Percentiles rank a stretch among this genome's conserved stretches.
These are phyloP conservation scores for Babesia ovis DNA, from an alignment of 169 alveolate species.

Conservation along the genomic window DNA sequence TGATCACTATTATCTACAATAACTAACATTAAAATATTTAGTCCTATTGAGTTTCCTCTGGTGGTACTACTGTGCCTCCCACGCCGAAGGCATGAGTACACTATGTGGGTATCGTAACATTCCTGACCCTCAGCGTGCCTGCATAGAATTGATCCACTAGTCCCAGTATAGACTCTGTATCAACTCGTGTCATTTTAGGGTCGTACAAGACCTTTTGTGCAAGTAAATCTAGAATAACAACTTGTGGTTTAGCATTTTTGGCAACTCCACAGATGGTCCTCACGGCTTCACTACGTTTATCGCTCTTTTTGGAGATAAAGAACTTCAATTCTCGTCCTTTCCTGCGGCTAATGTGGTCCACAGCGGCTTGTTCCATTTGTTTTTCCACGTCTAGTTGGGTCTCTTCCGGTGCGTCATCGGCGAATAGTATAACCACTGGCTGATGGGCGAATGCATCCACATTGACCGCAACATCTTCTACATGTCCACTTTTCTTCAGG, in stretches of 20 bases:
- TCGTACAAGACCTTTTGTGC: constrained; percentile 41
- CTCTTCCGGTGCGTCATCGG: constrained; percentile 37
- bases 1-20: no score
- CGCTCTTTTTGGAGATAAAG: constrained; percentile 37
- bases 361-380: constrained; percentile 49
- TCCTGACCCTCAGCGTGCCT: constrained; percentile 1
- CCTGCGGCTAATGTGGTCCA: constrained; percentile 29
- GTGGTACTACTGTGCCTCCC: no score
- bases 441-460: constrained; percentile 60
- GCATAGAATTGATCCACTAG: constrained; percentile 43
- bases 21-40: no score
- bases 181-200: constrained; percentile 32
- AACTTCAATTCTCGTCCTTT: constrained; percentile 55
- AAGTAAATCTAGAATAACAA: constrained; percentile 46
- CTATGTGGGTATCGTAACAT: not conserved
- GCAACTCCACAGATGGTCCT: constrained; percentile 36
- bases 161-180: constrained; percentile 29
- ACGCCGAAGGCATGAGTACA: no score
- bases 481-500: constrained; percentile 29
- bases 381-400: constrained; percentile 18
- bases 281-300: constrained; percentile 43
- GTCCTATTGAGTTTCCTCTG: no score
- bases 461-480: constrained; percentile 48
- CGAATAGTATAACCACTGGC: constrained; percentile 59
- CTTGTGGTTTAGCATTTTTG: constrained; percentile 6